Evolutionary conservation across 75 land plant species (phyloP).

Genomic region (Pseudotsuga menziesii): DNA sequence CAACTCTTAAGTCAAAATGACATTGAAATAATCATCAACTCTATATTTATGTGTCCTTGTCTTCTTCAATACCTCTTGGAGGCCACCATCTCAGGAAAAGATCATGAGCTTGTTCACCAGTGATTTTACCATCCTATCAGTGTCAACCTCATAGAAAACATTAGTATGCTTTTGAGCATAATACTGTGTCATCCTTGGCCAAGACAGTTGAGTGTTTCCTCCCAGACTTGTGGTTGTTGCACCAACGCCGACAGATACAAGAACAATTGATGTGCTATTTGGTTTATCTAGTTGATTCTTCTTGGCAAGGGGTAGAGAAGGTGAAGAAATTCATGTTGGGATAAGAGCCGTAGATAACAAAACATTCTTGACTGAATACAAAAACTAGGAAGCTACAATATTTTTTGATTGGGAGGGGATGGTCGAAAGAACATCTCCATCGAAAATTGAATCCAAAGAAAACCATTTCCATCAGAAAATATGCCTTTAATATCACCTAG

Average conservation of each 20-base stretch:
- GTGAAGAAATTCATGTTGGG: slow-evolving; percentile 13
- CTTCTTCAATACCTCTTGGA: slow-evolving; percentile 67
- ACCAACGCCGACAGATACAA: slow-evolving; percentile 20
- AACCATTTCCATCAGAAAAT: too few species aligned
- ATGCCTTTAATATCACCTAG: too few species aligned
- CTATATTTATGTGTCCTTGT: not conserved
- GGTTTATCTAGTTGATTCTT: slow-evolving; percentile 19
- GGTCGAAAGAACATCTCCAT: too few species aligned
- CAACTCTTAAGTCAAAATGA: not conserved
- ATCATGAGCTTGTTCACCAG: slow-evolving; percentile 81
- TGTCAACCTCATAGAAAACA: slow-evolving; percentile 79
- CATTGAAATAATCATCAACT: not conserved
- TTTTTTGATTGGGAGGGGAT: too few species aligned
- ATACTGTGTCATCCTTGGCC: slow-evolving; percentile 74
- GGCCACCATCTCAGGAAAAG: slow-evolving; percentile 89
- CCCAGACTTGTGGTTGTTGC: slow-evolving; percentile 15
- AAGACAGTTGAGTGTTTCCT: slow-evolving; percentile 32
- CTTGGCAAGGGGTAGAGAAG: slow-evolving; percentile 17
- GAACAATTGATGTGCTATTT: slow-evolving; percentile 17
- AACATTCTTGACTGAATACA: too few species aligned
- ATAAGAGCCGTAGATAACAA: slow-evolving; percentile 28
- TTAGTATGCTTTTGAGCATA: slow-evolving; percentile 67
- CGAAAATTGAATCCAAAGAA: too few species aligned
- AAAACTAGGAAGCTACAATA: too few species aligned
- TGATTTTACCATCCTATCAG: slow-evolving; percentile 94